Evolutionary conservation across 2,329 filamentous ascomycete genomes (phyloP).

Genomic region (Cryphonectria naterciae): DNA sequence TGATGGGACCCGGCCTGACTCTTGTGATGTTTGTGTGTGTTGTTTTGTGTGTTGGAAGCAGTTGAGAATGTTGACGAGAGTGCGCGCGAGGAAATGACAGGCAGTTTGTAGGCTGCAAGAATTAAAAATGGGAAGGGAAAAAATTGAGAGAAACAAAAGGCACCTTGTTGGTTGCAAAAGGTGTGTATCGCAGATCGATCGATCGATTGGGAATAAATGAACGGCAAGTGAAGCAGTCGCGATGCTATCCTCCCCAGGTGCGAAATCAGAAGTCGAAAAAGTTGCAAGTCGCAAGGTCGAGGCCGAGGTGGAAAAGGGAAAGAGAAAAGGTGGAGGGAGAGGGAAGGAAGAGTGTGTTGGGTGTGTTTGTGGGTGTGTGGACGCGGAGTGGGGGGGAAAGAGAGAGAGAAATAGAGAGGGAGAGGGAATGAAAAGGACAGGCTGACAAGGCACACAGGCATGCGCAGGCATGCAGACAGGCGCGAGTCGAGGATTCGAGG

Average conservation of each 20-base stretch:
- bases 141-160: neutral
- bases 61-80: neutral
- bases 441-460: constrained; percentile 2
- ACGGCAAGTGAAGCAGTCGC: constrained; percentile 17
- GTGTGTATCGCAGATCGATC: constrained; percentile 6
- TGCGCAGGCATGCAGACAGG: neutral
- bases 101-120: constrained; percentile 10
- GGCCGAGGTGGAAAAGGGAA: constrained; percentile 22
- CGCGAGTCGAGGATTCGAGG: constrained; percentile 12
- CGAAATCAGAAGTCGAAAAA: constrained; percentile 8
- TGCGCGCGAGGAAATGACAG: constrained; percentile 10
- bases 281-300: constrained; percentile 10
- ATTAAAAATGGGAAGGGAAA: neutral
- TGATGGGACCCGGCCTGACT: constrained; percentile 2
- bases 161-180: neutral
- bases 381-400: neutral
- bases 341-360: neutral
- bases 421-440: neutral
- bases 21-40: neutral
- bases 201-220: constrained; percentile 14
- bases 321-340: constrained; percentile 17
- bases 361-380: neutral
- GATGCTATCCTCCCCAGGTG: constrained; percentile 11
- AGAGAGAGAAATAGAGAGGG: neutral
- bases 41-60: neutral